Conservation (phyloP, 345 rosid genomes). For the Citrus sinensis region DNA sequence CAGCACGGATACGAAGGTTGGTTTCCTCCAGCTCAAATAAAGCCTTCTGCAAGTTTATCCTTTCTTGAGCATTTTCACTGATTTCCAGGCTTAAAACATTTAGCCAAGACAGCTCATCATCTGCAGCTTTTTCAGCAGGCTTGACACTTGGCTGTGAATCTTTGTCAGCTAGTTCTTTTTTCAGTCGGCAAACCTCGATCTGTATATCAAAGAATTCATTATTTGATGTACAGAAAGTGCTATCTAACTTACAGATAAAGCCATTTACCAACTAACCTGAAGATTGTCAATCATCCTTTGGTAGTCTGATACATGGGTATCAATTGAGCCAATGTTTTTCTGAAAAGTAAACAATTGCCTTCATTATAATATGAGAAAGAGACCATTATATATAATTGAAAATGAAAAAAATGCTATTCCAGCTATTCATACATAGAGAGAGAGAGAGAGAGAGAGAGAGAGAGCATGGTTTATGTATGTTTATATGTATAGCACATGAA, state of each 20-base stretch:
- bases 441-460: neutral
- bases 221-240: neutral
- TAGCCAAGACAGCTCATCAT: slow-evolving; percentile 86
- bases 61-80: slow-evolving; percentile 93
- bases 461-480: neutral
- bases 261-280: slow-evolving; percentile 48
- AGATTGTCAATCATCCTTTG: slow-evolving; percentile 96
- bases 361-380: neutral
- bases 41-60: slow-evolving; percentile 91
- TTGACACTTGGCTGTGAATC: slow-evolving; percentile 69
- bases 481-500: too few relatives aligned
- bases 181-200: slow-evolving; percentile 82
- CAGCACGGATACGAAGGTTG: slow-evolving; percentile 62
- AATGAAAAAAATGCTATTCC: neutral
- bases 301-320: slow-evolving; percentile 88
- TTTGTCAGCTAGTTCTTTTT: slow-evolving; percentile 81
- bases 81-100: slow-evolving; percentile 85
- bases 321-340: slow-evolving; percentile 93
- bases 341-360: slow-evolving; percentile 23
- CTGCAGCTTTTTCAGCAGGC: slow-evolving; percentile 72
- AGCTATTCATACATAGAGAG: neutral
- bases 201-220: slow-evolving; percentile 23
- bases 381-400: neutral
- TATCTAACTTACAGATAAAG: neutral
- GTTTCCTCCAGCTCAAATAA: slow-evolving; percentile 91